Conservation (phyloP, 116 monocot genomes). For the Posidonia oceanica region DNA sequence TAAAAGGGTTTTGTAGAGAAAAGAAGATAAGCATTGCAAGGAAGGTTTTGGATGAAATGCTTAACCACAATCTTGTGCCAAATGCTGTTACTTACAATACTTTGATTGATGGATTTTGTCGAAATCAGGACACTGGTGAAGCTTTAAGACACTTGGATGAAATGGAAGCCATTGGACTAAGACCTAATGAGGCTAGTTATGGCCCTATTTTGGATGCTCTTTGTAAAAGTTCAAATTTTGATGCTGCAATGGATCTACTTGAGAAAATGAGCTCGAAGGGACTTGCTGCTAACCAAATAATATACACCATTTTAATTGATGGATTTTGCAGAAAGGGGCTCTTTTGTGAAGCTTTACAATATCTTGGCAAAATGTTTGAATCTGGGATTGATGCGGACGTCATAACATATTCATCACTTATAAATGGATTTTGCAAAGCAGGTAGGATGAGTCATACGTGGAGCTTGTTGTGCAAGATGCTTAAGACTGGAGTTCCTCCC, state of each 20-base stretch:
- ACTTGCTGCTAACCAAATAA: slow-evolving; percentile 20
- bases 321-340: slow-evolving; percentile 37
- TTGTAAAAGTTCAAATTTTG: slow-evolving; percentile 33
- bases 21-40: slow-evolving; percentile 31
- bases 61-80: slow-evolving; percentile 20
- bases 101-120: slow-evolving; percentile 45
- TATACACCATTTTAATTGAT: slow-evolving; percentile 51
- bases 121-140: slow-evolving; percentile 21
- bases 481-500: slow-evolving; percentile 35
- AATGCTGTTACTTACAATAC: slow-evolving; percentile 47
- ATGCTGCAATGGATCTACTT: slow-evolving; percentile 30
- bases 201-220: slow-evolving; percentile 44
- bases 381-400: slow-evolving; percentile 39
- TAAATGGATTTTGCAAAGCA: slow-evolving; percentile 46
- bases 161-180: slow-evolving; percentile 25
- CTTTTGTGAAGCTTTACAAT: slow-evolving; percentile 20
- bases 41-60: slow-evolving; percentile 44
- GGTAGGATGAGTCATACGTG: slow-evolving; percentile 17
- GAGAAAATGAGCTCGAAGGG: slow-evolving; percentile 30
- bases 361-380: slow-evolving; percentile 29
- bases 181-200: slow-evolving; percentile 30
- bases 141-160: slow-evolving; percentile 28
- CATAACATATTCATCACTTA: slow-evolving; percentile 40
- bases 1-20: slow-evolving; percentile 60
- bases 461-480: slow-evolving; percentile 39